Evolutionary conservation across 805 yeast genomes (phyloP).

Genomic region (Wickerhamomyces mucosus): DNA sequence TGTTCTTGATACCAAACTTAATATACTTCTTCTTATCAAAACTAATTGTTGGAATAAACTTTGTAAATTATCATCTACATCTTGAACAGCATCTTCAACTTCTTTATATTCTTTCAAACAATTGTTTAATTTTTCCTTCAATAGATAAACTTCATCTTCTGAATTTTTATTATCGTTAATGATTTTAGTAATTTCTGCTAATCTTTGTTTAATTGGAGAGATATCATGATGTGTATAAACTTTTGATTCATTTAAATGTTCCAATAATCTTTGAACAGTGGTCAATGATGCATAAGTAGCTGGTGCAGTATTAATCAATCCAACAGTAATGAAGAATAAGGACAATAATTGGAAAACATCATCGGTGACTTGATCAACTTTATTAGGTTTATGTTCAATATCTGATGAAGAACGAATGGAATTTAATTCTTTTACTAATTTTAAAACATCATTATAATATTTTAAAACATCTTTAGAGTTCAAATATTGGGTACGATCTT

Average conservation of each 20-base stretch:
- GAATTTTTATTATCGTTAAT: conserved; percentile 25
- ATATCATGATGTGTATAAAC: conserved; percentile 82
- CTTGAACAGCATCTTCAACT: conserved; percentile 47
- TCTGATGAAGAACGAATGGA: conserved; percentile 26
- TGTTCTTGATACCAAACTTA: conserved; percentile 39
- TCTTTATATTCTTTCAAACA: conserved; percentile 49
- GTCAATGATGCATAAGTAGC: conserved; percentile 87
- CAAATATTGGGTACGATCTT: conserved; percentile 54
- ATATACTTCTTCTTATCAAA: conserved; percentile 49
- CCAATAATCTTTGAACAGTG: conserved; percentile 76
- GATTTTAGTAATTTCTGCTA: conserved; percentile 59
- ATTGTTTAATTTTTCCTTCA: conserved; percentile 55
- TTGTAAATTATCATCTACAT: conserved; percentile 41
- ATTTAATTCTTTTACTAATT: conserved; percentile 42
- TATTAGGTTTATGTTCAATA: conserved; percentile 22
- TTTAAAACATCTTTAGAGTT: conserved; percentile 58
- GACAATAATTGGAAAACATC: conserved; percentile 86
- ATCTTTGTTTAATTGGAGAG: conserved; percentile 62
- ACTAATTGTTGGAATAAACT: conserved; percentile 51
- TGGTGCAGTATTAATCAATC: conserved; percentile 82
- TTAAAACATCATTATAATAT: conserved; percentile 49
- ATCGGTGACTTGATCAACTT: conserved; percentile 69
- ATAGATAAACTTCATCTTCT: conserved; percentile 49
- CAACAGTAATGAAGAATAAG: conserved; percentile 84
- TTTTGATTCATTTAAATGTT: conserved; percentile 71